Evolutionary conservation across 441 rosid genomes (phyloP), one percentile per base, ranked within the genome.

Genomic region (Jatropha multifida): DNA sequence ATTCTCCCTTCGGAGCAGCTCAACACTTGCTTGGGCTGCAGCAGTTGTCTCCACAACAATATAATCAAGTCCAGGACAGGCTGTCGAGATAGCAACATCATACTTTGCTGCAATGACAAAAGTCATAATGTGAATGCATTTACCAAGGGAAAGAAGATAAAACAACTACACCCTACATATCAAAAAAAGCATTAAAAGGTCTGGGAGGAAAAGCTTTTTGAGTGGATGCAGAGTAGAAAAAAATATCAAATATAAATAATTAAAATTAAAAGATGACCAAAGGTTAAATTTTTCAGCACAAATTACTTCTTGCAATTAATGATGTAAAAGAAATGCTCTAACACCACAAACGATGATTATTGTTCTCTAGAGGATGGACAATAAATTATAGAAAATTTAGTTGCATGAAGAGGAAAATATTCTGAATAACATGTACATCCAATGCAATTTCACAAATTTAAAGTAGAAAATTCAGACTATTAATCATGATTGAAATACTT

Each of bases 41-140:
- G 84, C 80, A 73, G 94, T 94, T 79, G 99, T 96, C 85, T 96
- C 98, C 78, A 96, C 98, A 81, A 93, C 97, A 79, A 96, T 87
- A 83, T 87, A 89, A 78, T 93, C 98, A 80, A 96, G 98, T 63
- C 97, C 97, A 46, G 90, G 85, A 75, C 97, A 93, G 51, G 98
- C 97, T 38, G 98, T 96, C 68, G 99, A 96, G 85, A 96, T 80
- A 48, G 99, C 98, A 76, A 93, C 90, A 84, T 96, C 98, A 62
- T 90, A 96, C 79, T 93, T 96, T 69, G 95, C 99, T 96, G 97
- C 89, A 81, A 79, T 62, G 76, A 70, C 41, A 71, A 32, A 76
- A 75, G 69, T 42, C 42, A 17, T 67, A 37, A 54, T 23, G 59
- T 56, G 41, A 73, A 63, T 20, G 48, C 15, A 54, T 12, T 65